phyloP scores from a whole-genome alignment of 495 filamentous ascomycete species.

The Penicillium riverlandense region DNA sequence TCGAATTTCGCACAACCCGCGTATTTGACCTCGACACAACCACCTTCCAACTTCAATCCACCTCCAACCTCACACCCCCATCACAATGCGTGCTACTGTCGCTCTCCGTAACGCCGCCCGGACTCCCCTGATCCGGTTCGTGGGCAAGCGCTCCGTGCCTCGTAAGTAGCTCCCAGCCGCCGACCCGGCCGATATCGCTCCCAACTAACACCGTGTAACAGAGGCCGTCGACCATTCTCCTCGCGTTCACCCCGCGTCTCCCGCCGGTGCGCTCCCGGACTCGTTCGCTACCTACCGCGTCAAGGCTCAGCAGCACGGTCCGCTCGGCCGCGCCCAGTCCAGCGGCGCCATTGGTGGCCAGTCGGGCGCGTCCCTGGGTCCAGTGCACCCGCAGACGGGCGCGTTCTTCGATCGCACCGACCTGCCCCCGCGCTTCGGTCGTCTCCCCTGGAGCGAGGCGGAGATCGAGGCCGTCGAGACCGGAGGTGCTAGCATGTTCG shows the following conservation, averaged over 20 bases:
- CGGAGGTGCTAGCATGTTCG: conserved; percentile 70
- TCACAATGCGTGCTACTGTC: conserved; percentile 59
- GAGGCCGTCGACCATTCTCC: conserved; percentile 65
- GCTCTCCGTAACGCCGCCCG: conserved; percentile 63
- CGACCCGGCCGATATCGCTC: not conserved
- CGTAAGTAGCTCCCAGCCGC: conserved; percentile 47
- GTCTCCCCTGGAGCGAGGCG: conserved; percentile 59
- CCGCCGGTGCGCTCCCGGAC: conserved; percentile 51
- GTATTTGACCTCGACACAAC: conserved; percentile 11
- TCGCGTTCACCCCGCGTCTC: conserved; percentile 57
- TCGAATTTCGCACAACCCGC: conserved; percentile 21
- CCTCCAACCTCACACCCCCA: conserved; percentile 3
- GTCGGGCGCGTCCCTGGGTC: conserved; percentile 61
- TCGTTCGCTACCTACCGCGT: conserved; percentile 88
- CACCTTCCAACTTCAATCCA: conserved; percentile 8
- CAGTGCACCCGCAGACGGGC: conserved; percentile 62
- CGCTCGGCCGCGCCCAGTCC: conserved; percentile 49
- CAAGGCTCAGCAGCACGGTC: conserved; percentile 91
- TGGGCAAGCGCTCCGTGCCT: conserved; percentile 79
- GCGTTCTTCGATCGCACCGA: conserved; percentile 84
- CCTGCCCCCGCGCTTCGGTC: conserved; percentile 74
- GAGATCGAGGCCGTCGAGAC: conserved; percentile 96
- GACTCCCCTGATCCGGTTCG: conserved; percentile 81
- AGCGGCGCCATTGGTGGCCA: conserved; percentile 54
- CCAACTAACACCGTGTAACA: conserved; percentile 26